These are phyloP conservation scores for Kwoniella dendrophila DNA, from an alignment of 768 basidiomycete species.

Conservation along the genomic window DNA sequence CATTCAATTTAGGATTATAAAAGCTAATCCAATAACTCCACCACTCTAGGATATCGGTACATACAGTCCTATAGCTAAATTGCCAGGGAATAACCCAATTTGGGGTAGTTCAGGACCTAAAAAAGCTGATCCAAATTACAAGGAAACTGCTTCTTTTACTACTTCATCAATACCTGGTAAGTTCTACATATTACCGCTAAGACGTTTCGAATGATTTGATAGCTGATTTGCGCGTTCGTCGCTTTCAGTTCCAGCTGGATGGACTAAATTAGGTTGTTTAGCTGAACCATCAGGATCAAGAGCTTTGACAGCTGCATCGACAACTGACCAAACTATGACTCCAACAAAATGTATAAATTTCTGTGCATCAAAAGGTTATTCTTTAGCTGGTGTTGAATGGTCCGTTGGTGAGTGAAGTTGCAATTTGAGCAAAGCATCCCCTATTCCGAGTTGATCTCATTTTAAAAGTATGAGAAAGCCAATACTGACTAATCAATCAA, in stretches of 20 bases:
- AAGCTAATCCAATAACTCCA: no score
- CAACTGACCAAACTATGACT: slow-evolving; percentile 60
- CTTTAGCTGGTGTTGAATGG: slow-evolving; percentile 71
- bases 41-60: slow-evolving; percentile 32
- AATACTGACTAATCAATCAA: no score
- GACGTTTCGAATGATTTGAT: slow-evolving; percentile 40
- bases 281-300: slow-evolving; percentile 36
- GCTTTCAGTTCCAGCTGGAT: slow-evolving; percentile 41
- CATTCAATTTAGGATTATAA: no score
- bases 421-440: not conserved
- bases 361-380: slow-evolving; percentile 65
- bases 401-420: slow-evolving; percentile 9
- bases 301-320: slow-evolving; percentile 47
- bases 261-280: slow-evolving; percentile 41
- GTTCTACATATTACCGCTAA: slow-evolving; percentile 41
- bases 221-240: slow-evolving; percentile 18
- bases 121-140: slow-evolving; percentile 24
- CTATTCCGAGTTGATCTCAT: not conserved
- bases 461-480: no score
- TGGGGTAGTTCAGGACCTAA: slow-evolving; percentile 37
- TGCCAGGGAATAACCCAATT: slow-evolving; percentile 45
- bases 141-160: slow-evolving; percentile 26
- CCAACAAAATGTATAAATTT: slow-evolving; percentile 66
- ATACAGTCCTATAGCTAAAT: slow-evolving; percentile 20
- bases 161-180: slow-evolving; percentile 46